Base-by-base conservation (phyloP, 73 alveolate genomes). In the Symbiodinium pilosum region DNA sequence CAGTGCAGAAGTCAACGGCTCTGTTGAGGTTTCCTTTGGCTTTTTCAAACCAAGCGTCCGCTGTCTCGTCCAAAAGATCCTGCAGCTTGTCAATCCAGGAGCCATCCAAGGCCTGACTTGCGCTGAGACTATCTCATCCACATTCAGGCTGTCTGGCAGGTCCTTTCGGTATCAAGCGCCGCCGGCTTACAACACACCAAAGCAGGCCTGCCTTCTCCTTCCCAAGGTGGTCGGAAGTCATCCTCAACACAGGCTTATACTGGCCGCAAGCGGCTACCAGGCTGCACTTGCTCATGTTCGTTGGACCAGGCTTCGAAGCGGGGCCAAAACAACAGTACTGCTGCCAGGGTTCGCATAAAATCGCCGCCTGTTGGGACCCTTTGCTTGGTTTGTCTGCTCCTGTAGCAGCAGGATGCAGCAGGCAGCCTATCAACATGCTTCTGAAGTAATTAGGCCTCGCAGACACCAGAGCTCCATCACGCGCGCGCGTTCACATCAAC, bases 51-150 rank as follows among this genome's bases (percentile, higher is more conserved):
- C 59, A 36, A 64, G 77, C 77, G 18, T 38, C 44, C 30, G 83
- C 51, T 38, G 95, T 84, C 44, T 88, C 95, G 42, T 88, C 95
- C 34, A 88, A 36, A 30, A 88, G 87, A 34, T 88, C 95, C 41
- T 88, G 95, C 87, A 88, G 30, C 43, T 54, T 68, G 56, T 88
- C 95, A 38, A 88, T 42, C 95, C 95, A 88, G 32, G 32, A 16
- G 16, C 87, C 86, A 32, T 88, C 95, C 95, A 88, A 24, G 32
- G 95, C 94, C 94, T 87, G 40, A 39, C 24, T n/a, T 34, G 7
- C 36, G 43, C 75, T 40, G 41, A 14, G 40, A n/a, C 54, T 30
- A 21, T 4, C 32, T 54, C 5, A 43, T 18, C 14, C 56, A 39
- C 14, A 28, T 47, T 4, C 14, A 52, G 71, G 26, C 2, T 54